phyloP scores from a whole-genome alignment of 2,329 filamentous ascomycete species.

The Hymenoscyphus scutula region DNA sequence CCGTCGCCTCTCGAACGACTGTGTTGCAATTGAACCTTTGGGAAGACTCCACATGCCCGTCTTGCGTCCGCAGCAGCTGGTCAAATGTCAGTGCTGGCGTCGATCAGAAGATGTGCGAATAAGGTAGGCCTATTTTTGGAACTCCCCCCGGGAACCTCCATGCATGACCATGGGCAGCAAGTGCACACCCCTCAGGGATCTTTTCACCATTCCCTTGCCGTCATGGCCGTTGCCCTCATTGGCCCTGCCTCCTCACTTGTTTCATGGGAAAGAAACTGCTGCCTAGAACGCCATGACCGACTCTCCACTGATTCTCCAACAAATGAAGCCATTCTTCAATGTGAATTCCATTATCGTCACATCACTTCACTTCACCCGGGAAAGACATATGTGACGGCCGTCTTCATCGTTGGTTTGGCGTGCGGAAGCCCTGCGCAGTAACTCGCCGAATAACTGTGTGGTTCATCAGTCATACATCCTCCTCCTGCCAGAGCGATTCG shows the following conservation, averaged over 20 bases:
- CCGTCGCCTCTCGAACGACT: neutral
- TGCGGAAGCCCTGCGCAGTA: neutral
- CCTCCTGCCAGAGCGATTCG: neutral
- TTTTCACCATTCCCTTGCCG: neutral
- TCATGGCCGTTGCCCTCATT: neutral
- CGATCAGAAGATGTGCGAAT: constrained; percentile 7
- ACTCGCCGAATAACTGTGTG: neutral
- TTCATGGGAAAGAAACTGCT: constrained; percentile 7
- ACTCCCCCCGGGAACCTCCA: neutral
- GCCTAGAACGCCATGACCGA: constrained; percentile 11
- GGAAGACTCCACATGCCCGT: constrained; percentile 4
- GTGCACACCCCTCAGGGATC: neutral
- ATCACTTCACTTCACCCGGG: neutral
- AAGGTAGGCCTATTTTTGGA: constrained; percentile 3
- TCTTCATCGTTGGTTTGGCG: neutral
- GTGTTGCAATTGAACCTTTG: neutral
- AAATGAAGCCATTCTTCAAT: neutral
- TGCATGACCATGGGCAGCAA: neutral
- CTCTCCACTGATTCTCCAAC: neutral
- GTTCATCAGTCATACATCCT: neutral
- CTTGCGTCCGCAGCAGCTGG: constrained; percentile 1
- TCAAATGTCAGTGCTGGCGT: constrained; percentile 3
- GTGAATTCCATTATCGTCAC: neutral
- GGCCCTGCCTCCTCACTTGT: neutral
- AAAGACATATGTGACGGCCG: neutral